Conservation (phyloP, 306 rosid species). For the Cicer cuneatum region DNA sequence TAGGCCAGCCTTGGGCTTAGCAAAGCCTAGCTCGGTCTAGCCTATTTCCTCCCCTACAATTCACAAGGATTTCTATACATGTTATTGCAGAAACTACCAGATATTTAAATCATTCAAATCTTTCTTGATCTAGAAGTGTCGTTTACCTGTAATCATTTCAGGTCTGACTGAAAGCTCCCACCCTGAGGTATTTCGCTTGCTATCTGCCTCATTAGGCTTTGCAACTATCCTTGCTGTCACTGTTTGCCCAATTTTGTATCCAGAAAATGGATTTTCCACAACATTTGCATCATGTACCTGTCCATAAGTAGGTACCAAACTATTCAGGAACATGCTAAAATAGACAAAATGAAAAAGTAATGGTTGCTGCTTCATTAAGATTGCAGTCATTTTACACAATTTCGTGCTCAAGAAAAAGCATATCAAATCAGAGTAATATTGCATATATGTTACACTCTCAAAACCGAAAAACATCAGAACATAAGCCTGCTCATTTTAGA, state of each 20-base stretch:
- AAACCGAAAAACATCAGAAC: conserved; percentile 1
- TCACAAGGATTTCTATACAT: conserved; percentile 16
- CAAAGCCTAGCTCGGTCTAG: no score
- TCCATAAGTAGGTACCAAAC: conserved; percentile 36
- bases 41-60: no score
- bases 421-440: not conserved
- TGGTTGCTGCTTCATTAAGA: not conserved
- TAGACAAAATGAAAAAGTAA: conserved; percentile 8
- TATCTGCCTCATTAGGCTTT: conserved; percentile 62
- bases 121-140: conserved; percentile 1
- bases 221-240: conserved; percentile 76
- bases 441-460: conserved; percentile 9
- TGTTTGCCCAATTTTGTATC: conserved; percentile 78
- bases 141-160: conserved; percentile 62
- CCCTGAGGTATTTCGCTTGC: conserved; percentile 52
- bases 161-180: conserved; percentile 88
- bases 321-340: not conserved
- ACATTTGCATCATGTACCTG: conserved; percentile 68
- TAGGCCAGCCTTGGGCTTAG: no score
- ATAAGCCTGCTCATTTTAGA: not conserved
- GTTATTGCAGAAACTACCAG: not conserved
- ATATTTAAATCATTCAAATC: not conserved
- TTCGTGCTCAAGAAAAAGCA: conserved; percentile 5
- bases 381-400: conserved; percentile 27
- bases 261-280: conserved; percentile 69